Conservation (phyloP, 2,329 filamentous ascomycete genomes). For the Calonectria hongkongensis region DNA sequence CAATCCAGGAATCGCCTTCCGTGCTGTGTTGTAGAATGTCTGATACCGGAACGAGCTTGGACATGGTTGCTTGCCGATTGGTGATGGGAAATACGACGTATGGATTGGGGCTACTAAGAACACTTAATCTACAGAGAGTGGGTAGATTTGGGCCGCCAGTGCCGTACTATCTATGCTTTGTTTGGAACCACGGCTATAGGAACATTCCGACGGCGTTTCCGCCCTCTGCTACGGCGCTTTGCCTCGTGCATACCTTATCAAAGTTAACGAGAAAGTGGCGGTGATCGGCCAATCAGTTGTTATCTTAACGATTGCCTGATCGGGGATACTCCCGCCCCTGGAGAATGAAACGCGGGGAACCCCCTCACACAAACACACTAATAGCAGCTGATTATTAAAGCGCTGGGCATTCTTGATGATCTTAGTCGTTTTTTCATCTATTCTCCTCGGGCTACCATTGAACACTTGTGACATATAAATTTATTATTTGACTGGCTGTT, state of each 20-base stretch:
- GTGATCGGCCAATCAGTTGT: constrained; percentile 14
- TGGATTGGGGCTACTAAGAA: not conserved
- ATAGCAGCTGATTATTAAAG: not conserved
- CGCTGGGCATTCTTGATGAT: not conserved
- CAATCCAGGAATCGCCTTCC: constrained; percentile 30
- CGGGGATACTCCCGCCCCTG: constrained; percentile 22
- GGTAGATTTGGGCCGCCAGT: not conserved
- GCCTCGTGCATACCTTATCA: constrained; percentile 1
- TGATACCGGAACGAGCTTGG: constrained; percentile 1
- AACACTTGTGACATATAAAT: not conserved
- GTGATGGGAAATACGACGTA: not conserved
- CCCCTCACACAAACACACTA: not conserved
- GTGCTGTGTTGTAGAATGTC: constrained; percentile 21
- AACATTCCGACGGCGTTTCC: constrained; percentile 23
- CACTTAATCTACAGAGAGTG: not conserved
- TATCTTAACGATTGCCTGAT: not conserved
- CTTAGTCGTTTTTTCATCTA: not conserved
- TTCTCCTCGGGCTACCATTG: not conserved
- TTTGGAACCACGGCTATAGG: not conserved
- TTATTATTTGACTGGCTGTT: not conserved
- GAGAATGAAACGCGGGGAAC: constrained; percentile 20
- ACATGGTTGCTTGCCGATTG: constrained; percentile 23
- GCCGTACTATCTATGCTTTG: constrained; percentile 22
- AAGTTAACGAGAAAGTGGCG: not conserved
- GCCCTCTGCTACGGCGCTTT: not conserved